Base-by-base conservation (phyloP, 1,284 basidiomycete genomes). In the Rhizopogon parksii region DNA sequence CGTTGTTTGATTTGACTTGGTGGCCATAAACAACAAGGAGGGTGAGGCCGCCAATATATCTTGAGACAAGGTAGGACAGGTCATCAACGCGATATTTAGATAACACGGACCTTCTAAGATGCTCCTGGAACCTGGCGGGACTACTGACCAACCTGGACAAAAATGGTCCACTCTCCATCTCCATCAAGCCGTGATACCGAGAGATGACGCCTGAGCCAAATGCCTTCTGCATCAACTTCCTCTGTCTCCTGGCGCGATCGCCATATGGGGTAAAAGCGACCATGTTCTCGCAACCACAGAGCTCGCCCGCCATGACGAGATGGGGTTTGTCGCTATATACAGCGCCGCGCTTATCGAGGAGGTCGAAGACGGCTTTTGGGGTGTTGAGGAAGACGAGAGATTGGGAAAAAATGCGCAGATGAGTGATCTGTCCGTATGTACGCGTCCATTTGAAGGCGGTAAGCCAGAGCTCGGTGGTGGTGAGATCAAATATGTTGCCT, bases 261-360 rank as follows among this genome's bases (percentile, higher is more conserved):
- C 80, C 78, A 57, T 86, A 85, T 8, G 72, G 72, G 4, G 82
- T 83, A 63, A 88, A 86, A 0, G 83, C 83, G 50, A 83, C 79
- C 82, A 86, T 86, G 61, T 85, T 77, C 55, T 83, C 75, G 61
- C 82, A 85, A 40, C 83, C 84, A 60, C 85, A 86, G 6, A 66
- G 68, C 32, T 56, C 53, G 15, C 38, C 19, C 25, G 12, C 46
- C 48, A 34, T 50, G 49, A 82, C 70, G 34, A 87, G 69, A 34
- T 71, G 69, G 0, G 83, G 83, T 59, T 83, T 85, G 66, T 88
- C 85, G 17, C 83, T 80, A 63, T 88, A 88, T 50, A 85, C 80
- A 6, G 74, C 70, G 17, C 83, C 82, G 30, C 79, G 77, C 60
- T 78, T 83, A 54, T 86, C 84, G 55, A 88, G 69, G 47, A 88